Conservation (phyloP, 2,329 filamentous ascomycete species). For the Nigrospora osmanthi region DNA sequence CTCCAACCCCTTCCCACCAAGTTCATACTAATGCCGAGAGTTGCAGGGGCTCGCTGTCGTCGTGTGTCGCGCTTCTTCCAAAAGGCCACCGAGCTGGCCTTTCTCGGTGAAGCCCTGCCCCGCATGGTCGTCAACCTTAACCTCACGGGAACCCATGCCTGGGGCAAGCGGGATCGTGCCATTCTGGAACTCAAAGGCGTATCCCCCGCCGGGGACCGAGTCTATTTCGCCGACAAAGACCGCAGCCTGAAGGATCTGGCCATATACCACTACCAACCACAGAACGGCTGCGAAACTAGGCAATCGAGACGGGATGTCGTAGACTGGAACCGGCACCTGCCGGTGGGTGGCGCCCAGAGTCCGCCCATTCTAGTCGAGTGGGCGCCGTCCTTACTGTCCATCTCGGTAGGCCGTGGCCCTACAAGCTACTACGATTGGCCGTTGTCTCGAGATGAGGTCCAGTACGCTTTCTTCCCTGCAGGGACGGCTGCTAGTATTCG, state of each 20-base stretch:
- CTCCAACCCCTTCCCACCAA: no score
- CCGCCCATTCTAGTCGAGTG: constrained; percentile 5
- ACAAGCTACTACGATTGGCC: constrained; percentile 1
- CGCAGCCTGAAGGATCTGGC: not conserved
- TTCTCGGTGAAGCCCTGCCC: constrained; percentile 1
- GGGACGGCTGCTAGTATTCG: no score
- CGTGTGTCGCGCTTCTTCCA: not conserved
- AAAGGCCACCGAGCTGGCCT: constrained; percentile 1
- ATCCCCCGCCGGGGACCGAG: constrained; percentile 1
- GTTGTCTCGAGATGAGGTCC: no score
- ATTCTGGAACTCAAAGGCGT: constrained; percentile 1
- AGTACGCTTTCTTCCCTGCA: no score
- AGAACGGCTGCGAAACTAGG: no score
- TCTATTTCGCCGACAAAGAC: not conserved
- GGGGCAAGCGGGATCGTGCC: not conserved
- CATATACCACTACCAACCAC: not conserved
- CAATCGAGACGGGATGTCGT: no score
- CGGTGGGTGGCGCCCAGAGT: not conserved
- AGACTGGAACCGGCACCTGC: no score
- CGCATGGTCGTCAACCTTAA: constrained; percentile 1
- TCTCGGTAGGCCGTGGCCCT: constrained; percentile 5
- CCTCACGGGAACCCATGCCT: not conserved
- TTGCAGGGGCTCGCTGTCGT: not conserved
- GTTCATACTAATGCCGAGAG: no score
- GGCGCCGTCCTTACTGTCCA: constrained; percentile 1